Conservation (phyloP, 2,329 filamentous ascomycete genomes). For the Trichoderma aggressivum region DNA sequence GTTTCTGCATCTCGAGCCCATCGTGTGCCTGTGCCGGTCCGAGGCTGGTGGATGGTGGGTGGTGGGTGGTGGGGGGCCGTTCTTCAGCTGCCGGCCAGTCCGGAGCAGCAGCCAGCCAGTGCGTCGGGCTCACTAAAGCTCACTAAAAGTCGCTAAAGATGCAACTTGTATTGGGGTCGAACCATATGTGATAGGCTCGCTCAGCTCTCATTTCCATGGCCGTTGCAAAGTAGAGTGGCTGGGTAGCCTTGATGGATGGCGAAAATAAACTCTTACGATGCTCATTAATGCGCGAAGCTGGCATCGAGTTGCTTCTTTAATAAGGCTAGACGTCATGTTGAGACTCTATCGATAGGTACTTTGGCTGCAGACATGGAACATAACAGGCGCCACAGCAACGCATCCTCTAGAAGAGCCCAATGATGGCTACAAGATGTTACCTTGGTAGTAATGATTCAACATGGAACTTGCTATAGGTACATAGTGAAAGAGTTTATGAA, state of each 20-base stretch:
- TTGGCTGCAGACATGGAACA: background rate
- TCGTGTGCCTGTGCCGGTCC: background rate
- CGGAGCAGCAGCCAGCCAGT: background rate
- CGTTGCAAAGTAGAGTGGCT: background rate
- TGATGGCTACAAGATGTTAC: background rate
- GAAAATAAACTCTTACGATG: background rate
- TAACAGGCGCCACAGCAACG: background rate
- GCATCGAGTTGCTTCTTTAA: background rate
- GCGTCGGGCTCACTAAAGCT: background rate
- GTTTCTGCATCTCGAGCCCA: background rate
- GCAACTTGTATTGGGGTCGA: background rate
- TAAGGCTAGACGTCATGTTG: background rate
- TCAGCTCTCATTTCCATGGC: background rate
- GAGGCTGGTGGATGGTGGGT: no score
- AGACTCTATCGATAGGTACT: background rate
- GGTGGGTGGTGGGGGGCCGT: no score
- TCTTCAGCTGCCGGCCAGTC: constrained; percentile 3
- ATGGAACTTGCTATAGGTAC: no score
- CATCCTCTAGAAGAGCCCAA: background rate
- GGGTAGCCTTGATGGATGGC: background rate
- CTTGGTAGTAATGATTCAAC: background rate
- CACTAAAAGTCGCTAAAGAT: background rate
- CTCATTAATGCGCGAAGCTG: no score
- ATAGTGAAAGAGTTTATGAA: background rate
- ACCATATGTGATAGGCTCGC: background rate